Percentiles rank a stretch among this genome's conserved stretches.
Evolutionary conservation across 2,329 filamentous ascomycete genomes (phyloP).

Genomic region (Scedosporium dehoogii): DNA sequence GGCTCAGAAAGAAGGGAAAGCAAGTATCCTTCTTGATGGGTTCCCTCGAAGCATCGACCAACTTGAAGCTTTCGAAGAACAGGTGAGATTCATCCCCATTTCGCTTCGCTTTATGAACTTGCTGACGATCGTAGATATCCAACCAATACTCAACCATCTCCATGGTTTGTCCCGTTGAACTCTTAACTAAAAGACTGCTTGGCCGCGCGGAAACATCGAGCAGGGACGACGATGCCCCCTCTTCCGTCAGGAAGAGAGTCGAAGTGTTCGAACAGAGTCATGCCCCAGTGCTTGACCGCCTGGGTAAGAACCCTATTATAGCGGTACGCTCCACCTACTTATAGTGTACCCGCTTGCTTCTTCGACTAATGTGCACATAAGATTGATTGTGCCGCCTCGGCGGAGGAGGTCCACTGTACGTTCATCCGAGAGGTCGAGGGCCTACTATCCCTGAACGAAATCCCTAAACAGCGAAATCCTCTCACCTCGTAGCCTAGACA

Average conservation of each 20-base stretch:
- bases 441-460: too few species aligned
- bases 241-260: neutral
- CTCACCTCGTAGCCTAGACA: too few species aligned
- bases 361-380: too few species aligned
- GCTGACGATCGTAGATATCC: neutral
- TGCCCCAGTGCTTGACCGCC: neutral
- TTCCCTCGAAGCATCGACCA: slow-evolving; percentile 5
- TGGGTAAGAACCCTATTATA: too few species aligned
- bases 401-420: too few species aligned
- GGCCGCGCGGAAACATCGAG: neutral
- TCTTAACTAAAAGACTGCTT: neutral
- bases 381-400: too few species aligned
- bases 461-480: too few species aligned
- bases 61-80: neutral
- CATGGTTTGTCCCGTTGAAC: neutral
- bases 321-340: too few species aligned
- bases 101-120: too few species aligned
- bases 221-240: neutral
- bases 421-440: too few species aligned
- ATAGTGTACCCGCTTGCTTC: too few species aligned
- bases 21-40: slow-evolving; percentile 2
- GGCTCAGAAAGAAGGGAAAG: neutral
- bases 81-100: neutral
- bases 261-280: neutral
- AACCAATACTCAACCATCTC: slow-evolving; percentile 1